A percentile compares a stretch with the other conserved stretches of the same genome.
Evolutionary conservation across 1,139 yeast species (phyloP).

Genomic region (Debaryomycetaceae sp.): DNA sequence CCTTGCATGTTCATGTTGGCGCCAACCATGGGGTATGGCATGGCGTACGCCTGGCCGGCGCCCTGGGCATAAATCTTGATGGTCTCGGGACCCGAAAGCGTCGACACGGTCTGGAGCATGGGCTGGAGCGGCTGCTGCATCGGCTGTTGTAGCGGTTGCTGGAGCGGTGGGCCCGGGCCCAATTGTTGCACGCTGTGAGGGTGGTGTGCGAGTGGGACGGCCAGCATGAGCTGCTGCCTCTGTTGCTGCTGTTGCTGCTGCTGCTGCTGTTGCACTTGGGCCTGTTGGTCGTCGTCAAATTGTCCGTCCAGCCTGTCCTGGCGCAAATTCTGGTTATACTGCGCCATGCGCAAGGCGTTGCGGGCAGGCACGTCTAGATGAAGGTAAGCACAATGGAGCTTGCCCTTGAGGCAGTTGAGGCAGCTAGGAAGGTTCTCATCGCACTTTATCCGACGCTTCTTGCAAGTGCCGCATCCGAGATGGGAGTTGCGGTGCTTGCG

Average conservation of each 20-base stretch:
- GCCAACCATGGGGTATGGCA: slow-evolving; percentile 16
- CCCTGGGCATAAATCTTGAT: no score
- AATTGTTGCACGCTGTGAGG: no score
- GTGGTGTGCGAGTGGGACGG: no score
- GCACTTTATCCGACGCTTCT: slow-evolving; percentile 62
- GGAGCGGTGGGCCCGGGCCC: neutral
- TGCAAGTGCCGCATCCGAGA: slow-evolving; percentile 63
- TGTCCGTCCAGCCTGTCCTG: slow-evolving; percentile 22
- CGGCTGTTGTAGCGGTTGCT: slow-evolving; percentile 7
- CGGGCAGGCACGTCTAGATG: slow-evolving; percentile 48
- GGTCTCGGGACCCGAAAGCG: no score
- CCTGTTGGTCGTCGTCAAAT: neutral
- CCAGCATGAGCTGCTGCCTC: no score
- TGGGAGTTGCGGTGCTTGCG: slow-evolving; percentile 63
- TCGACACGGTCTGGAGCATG: slow-evolving; percentile 8
- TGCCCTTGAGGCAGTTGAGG: slow-evolving; percentile 56
- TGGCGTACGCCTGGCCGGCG: slow-evolving; percentile 12
- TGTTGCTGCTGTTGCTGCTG: slow-evolving; percentile 9
- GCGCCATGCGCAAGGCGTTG: slow-evolving; percentile 49
- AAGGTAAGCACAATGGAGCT: slow-evolving; percentile 51
- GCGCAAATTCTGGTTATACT: slow-evolving; percentile 41
- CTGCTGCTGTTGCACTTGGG: slow-evolving; percentile 8
- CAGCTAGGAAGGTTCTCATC: slow-evolving; percentile 63
- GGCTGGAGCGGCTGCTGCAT: slow-evolving; percentile 6
- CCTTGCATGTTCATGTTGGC: slow-evolving; percentile 11